A percentile compares a stretch with the other conserved stretches of the same genome.
These are phyloP conservation scores for Begonia masoniana DNA, from an alignment of 306 rosid genomes.

Conservation along the genomic window DNA sequence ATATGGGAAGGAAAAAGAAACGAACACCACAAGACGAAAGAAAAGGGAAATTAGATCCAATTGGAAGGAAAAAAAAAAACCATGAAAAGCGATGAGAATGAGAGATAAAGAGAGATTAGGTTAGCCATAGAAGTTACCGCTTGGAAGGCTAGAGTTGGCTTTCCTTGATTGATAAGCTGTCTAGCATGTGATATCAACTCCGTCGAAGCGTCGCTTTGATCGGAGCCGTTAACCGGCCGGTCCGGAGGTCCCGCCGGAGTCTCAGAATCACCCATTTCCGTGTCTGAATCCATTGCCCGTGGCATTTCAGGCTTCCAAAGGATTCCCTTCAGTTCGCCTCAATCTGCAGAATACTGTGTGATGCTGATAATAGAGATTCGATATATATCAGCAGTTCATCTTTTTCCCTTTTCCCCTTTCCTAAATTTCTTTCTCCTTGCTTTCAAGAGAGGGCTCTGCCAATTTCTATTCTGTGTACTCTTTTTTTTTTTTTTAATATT, in stretches of 20 bases:
- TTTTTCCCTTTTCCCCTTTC: no score
- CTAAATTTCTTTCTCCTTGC: no score
- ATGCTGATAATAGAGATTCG: no score
- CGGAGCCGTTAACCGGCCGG: slow-evolving; percentile 16
- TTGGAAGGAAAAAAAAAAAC: background rate
- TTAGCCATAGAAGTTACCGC: slow-evolving; percentile 29
- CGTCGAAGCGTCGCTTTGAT: slow-evolving; percentile 19
- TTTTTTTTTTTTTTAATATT: no score
- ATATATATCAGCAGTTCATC: no score
- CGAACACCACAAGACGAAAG: background rate
- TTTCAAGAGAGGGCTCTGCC: no score
- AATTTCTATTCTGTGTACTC: no score
- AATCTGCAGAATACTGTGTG: no score
- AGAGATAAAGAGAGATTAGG: background rate
- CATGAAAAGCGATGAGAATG: background rate
- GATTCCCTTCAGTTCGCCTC: no score
- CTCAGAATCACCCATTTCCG: slow-evolving; percentile 25
- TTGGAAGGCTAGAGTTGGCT: slow-evolving; percentile 87
- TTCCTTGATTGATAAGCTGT: slow-evolving; percentile 66
- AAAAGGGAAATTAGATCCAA: background rate
- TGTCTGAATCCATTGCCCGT: slow-evolving; percentile 20
- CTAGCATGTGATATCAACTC: slow-evolving; percentile 78
- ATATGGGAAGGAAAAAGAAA: background rate
- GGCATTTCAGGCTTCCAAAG: background rate
- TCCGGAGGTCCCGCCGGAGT: slow-evolving; percentile 3